Conservation (phyloP, 2,329 filamentous ascomycete genomes). For the Fusarium acutatum region DNA sequence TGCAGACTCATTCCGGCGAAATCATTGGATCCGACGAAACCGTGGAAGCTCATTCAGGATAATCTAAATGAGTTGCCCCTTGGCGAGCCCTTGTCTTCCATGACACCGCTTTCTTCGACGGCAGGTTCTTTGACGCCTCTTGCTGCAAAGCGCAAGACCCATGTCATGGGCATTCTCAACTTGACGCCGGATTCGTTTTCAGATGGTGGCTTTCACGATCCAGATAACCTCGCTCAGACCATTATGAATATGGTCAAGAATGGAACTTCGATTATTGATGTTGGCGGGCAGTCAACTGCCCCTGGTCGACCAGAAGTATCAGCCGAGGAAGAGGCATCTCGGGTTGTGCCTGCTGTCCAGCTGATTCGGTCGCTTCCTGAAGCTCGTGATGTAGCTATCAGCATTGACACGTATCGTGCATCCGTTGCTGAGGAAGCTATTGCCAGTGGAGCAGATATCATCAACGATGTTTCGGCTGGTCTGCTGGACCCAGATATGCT, state of each 20-base stretch:
- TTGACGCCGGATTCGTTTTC: conserved; percentile 97
- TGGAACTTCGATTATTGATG: conserved; percentile 86
- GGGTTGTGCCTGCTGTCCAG: conserved; percentile 81
- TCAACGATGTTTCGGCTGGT: conserved; percentile 94
- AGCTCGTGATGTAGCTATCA: conserved; percentile 73
- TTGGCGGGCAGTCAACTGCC: conserved; percentile 93
- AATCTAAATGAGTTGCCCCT: conserved; percentile 67
- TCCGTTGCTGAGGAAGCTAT: conserved; percentile 81
- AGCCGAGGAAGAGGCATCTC: conserved; percentile 76
- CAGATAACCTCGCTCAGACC: conserved; percentile 64
- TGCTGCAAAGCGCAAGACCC: conserved; percentile 68
- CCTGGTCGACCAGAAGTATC: conserved; percentile 76
- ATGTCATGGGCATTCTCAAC: conserved; percentile 94
- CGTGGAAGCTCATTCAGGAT: conserved; percentile 69
- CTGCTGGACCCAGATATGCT: conserved; percentile 84
- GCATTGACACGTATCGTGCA: conserved; percentile 92
- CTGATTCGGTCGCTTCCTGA: conserved; percentile 74
- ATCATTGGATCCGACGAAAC: conserved; percentile 60
- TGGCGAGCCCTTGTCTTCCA: conserved; percentile 62
- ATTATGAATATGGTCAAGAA: conserved; percentile 69
- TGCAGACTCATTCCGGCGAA: conserved; percentile 64
- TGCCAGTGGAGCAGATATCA: conserved; percentile 83
- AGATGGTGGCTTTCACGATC: conserved; percentile 76
- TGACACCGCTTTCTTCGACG: conserved; percentile 62
- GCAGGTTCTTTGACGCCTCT: conserved; percentile 66